Evolutionary conservation across 2,329 filamentous ascomycete genomes (phyloP).

Genomic region (Ophiobolus disseminans): DNA sequence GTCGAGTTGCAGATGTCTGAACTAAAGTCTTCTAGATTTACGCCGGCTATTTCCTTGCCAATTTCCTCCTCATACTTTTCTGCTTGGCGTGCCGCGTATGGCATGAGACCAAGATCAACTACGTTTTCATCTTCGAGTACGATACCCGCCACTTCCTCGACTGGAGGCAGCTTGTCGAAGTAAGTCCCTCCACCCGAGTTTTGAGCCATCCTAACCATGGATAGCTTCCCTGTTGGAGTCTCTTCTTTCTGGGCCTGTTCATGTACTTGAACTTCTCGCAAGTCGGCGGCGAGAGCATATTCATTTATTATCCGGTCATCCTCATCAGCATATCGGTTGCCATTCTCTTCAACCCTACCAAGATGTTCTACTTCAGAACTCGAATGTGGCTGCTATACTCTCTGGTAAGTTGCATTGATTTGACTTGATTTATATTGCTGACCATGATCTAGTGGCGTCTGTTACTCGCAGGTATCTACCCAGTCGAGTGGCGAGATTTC

Average conservation of each 20-base stretch:
- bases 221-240: constrained; percentile 81
- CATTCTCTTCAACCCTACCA: constrained; percentile 78
- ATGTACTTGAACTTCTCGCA: constrained; percentile 88
- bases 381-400: constrained; percentile 88
- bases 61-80: constrained; percentile 83
- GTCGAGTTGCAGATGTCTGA: constrained; percentile 61
- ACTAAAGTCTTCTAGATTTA: constrained; percentile 70
- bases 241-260: constrained; percentile 76
- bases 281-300: constrained; percentile 71
- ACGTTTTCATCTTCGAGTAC: constrained; percentile 96
- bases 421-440: constrained; percentile 28
- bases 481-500: constrained; percentile 96
- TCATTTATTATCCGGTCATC: constrained; percentile 84
- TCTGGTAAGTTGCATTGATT: constrained; percentile 66
- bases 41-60: constrained; percentile 85
- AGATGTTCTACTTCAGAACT: constrained; percentile 75
- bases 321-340: constrained; percentile 72
- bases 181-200: constrained; percentile 36
- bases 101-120: constrained; percentile 87
- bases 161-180: constrained; percentile 85
- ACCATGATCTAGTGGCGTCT: constrained; percentile 73
- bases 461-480: constrained; percentile 82
- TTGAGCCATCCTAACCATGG: constrained; percentile 10
- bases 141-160: constrained; percentile 85
- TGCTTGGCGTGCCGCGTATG: constrained; percentile 84